phyloP scores from a whole-genome alignment of 306 rosid species.

The Quercus bicolor region DNA sequence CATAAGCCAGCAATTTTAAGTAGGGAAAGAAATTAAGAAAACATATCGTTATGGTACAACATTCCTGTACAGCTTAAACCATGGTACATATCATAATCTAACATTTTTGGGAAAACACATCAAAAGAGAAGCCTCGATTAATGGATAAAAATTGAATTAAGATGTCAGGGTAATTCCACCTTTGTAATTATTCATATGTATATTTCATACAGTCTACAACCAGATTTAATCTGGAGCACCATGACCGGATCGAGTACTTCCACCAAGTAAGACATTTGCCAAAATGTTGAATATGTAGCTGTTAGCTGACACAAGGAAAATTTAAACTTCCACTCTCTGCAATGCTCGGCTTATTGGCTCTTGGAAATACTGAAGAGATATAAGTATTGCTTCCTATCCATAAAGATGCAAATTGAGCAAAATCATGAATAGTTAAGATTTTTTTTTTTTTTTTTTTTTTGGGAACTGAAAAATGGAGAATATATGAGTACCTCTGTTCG shows the following conservation, averaged over 20 bases:
- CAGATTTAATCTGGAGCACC: neutral
- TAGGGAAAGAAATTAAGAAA: neutral
- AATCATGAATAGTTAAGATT: neutral
- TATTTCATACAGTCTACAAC: neutral
- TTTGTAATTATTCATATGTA: neutral
- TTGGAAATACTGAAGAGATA: conserved; percentile 91
- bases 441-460: neutral
- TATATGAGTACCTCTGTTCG: conserved; percentile 77
- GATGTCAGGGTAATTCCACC: neutral
- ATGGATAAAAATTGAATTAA: neutral
- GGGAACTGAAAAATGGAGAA: neutral
- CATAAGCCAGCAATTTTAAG: neutral
- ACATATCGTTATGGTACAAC: neutral
- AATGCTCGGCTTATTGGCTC: conserved; percentile 72
- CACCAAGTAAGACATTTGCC: neutral
- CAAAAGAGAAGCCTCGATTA: neutral
- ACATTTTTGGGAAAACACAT: neutral
- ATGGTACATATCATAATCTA: neutral
- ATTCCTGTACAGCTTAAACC: neutral
- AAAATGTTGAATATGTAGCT: neutral
- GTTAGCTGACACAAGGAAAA: conserved; percentile 2
- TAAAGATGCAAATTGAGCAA: conserved; percentile 19
- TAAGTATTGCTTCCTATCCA: conserved; percentile 80
- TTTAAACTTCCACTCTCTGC: conserved; percentile 31
- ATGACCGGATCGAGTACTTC: neutral